Percentiles rank a stretch among this genome's conserved stretches.
Conservation (phyloP, 768 basidiomycete genomes). For the Tylopilus plumbeoviolaceoides region DNA sequence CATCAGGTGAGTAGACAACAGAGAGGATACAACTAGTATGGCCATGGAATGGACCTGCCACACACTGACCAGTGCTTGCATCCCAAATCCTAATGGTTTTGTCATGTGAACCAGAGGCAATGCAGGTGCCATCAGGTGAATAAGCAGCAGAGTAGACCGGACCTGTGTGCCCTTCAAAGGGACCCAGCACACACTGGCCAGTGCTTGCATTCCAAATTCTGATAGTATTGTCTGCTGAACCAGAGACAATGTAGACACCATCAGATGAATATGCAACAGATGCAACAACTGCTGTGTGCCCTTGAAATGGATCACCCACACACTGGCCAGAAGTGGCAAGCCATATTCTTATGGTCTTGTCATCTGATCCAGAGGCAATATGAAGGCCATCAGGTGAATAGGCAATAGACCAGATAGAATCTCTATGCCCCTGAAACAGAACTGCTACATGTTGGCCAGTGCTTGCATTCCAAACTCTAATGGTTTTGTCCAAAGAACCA, state of each 20-base stretch:
- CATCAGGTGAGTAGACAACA: constrained; percentile 4
- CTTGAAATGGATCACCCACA: background rate
- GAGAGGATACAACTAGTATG: background rate
- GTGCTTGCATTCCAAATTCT: background rate
- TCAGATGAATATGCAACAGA: constrained; percentile 4
- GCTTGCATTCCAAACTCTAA: background rate
- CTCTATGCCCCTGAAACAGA: constrained; percentile 11
- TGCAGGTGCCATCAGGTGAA: background rate
- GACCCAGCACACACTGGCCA: background rate
- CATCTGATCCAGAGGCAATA: background rate
- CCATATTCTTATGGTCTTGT: background rate
- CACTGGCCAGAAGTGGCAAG: background rate
- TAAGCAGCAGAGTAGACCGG: background rate
- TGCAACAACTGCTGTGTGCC: background rate
- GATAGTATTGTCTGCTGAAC: background rate
- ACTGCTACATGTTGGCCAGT: constrained; percentile 10
- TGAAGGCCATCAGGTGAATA: background rate
- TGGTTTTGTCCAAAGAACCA: background rate
- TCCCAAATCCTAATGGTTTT: background rate
- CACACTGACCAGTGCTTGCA: background rate
- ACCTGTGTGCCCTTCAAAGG: background rate
- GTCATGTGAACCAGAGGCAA: background rate
- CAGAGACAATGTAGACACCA: constrained; percentile 1
- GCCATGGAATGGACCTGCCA: background rate
- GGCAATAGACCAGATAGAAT: background rate